Evolutionary conservation across 2,329 filamentous ascomycete genomes (phyloP).

Genomic region (Fusarium dlaminii): DNA sequence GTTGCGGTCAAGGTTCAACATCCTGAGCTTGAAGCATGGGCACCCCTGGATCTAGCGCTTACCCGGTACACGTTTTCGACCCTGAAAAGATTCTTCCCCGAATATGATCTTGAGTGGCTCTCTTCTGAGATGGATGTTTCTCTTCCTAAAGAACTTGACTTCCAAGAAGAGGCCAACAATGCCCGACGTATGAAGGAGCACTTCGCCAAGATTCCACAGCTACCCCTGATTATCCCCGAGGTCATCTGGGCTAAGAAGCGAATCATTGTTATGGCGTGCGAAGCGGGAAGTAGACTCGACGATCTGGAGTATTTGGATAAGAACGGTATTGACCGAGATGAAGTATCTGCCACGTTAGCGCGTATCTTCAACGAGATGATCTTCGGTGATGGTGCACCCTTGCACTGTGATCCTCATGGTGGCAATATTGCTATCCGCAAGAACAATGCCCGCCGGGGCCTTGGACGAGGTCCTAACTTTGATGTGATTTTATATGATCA

Average conservation of each 20-base stretch:
- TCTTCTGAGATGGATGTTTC: conserved; percentile 92
- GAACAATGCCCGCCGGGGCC: conserved; percentile 67
- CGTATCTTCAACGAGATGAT: conserved; percentile 99
- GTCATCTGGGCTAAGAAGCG: conserved; percentile 90
- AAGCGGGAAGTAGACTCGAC: conserved; percentile 86
- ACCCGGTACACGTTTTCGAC: conserved; percentile 91
- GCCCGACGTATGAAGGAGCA: conserved; percentile 81
- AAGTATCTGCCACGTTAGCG: conserved; percentile 90
- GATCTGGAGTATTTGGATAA: conserved; percentile 87
- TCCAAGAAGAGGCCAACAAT: conserved; percentile 85
- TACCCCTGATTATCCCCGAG: conserved; percentile 88
- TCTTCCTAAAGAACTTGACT: conserved; percentile 91
- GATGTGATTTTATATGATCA: conserved; percentile 97
- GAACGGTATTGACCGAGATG: conserved; percentile 90
- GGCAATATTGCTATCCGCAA: conserved; percentile 94
- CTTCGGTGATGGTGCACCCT: conserved; percentile 85
- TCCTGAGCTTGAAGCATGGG: conserved; percentile 88
- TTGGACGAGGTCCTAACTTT: conserved; percentile 74
- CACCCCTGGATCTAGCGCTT: conserved; percentile 84
- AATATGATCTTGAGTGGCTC: conserved; percentile 97
- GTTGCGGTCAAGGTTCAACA: conserved; percentile 99
- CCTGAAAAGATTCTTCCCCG: conserved; percentile 92
- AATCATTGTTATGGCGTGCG: conserved; percentile 94
- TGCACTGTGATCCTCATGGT: conserved; percentile 97
- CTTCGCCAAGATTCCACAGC: conserved; percentile 76